A percentile compares a stretch with the other conserved stretches of the same genome.
Conservation (phyloP, 164 flowering plant genomes). For the Kingdonia uniflora region DNA sequence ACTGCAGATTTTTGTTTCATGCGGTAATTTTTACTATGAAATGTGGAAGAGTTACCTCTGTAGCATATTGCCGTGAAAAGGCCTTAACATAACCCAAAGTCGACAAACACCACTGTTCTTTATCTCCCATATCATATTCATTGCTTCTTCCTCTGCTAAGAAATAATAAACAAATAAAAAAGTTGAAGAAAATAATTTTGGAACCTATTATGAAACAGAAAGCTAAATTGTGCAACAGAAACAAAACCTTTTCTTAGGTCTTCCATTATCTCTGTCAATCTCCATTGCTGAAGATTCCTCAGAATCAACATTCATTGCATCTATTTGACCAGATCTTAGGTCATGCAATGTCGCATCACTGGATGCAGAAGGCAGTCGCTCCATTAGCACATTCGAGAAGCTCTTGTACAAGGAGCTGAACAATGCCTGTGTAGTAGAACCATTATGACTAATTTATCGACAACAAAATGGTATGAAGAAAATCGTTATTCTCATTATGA, state of each 20-base stretch:
- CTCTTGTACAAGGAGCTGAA: slow-evolving; percentile 62
- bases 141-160: slow-evolving; percentile 26
- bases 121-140: slow-evolving; percentile 50
- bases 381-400: slow-evolving; percentile 58
- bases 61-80: slow-evolving; percentile 82
- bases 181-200: not conserved
- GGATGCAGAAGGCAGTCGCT: slow-evolving; percentile 56
- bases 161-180: slow-evolving; percentile 1
- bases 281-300: slow-evolving; percentile 72
- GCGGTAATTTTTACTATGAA: too few species aligned
- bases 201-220: not conserved
- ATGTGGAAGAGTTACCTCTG: slow-evolving; percentile 48
- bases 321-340: slow-evolving; percentile 30
- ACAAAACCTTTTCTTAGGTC: slow-evolving; percentile 38
- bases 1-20: too few species aligned
- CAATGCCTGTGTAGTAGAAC: slow-evolving; percentile 48
- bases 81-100: slow-evolving; percentile 88
- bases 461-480: too few species aligned
- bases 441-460: slow-evolving; percentile 3
- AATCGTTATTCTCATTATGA: too few species aligned
- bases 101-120: slow-evolving; percentile 80
- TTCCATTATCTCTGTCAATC: slow-evolving; percentile 54
- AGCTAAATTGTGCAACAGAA: not conserved
- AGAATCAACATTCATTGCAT: slow-evolving; percentile 50
- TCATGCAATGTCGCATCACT: slow-evolving; percentile 30